Base-by-base conservation (phyloP, 495 filamentous ascomycete genomes). In the Podospora pseudocomata region DNA sequence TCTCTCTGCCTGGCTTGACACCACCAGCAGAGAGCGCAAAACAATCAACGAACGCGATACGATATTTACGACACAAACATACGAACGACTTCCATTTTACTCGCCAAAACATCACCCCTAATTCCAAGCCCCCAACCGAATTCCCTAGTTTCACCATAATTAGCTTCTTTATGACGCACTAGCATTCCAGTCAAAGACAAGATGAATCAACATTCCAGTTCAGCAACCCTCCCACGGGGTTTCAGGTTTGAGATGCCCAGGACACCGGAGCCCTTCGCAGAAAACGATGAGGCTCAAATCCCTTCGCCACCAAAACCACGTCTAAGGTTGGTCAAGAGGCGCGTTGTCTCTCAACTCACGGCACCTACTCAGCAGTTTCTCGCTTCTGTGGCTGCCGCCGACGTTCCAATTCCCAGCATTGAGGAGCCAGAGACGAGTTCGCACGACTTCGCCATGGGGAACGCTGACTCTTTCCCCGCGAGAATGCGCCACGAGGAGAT, bases 321-420 rank as follows among this genome's bases (percentile, higher is more conserved):
- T 58, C 72, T 84, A 60, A 80, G 74, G 70, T 65, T 85, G 58
- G 82, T 82, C 74, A 79, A 77, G 69, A 82, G 83, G 67, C 77
- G 80, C 66, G 77, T 78, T 63, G 81, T 79, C 11, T 81, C 32
- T 26, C 32, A 80, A 58, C 73, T 84, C 18, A 73, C 80, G 27
- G 84, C 84, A 20, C 83, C 85, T 0, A 85, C 85, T 4, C 81
- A 86, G 65, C 82, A 86, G 27, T 87, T 87, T 66, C 77, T 87
- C 3, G 84, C 83, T 9, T 86, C 84, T 3, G 84, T 87, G 53
- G 85, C 82, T 57, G 84, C 85, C 44, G 85, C 84, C 65, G 82
- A 85, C 72, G 74, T 84, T n/a, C 82, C 84, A 34, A 81, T 86
- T 32, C 84, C 84, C 23, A 85, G 83, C 67, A 85, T 87, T 28